Conservation (phyloP, 2,329 filamentous ascomycete genomes). For the Colletotrichum filicis region DNA sequence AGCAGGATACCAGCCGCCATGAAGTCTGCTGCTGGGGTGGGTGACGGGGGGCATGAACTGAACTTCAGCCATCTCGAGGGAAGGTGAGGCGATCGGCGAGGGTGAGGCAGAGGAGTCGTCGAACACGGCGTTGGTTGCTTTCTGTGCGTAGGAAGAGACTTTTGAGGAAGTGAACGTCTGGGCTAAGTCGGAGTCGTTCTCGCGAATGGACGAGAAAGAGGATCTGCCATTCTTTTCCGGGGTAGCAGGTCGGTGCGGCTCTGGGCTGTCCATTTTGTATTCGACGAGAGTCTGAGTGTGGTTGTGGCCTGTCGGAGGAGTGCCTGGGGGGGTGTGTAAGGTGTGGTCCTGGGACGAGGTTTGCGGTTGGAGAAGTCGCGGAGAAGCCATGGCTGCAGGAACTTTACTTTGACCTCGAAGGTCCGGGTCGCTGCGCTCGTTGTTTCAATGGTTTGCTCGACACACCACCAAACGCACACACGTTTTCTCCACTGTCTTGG, state of each 20-base stretch:
- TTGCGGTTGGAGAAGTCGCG: constrained; percentile 29
- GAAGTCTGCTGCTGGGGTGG: constrained; percentile 65
- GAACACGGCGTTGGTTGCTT: constrained; percentile 59
- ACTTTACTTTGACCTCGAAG: constrained; percentile 32
- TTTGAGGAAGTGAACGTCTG: constrained; percentile 74
- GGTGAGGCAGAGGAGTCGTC: constrained; percentile 61
- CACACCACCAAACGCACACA: constrained; percentile 28
- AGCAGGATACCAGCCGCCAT: constrained; percentile 68
- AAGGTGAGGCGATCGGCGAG: constrained; percentile 39
- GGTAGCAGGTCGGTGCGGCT: constrained; percentile 40
- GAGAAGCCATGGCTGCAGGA: constrained; percentile 33
- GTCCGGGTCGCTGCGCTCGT: constrained; percentile 29
- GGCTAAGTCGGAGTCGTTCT: constrained; percentile 67
- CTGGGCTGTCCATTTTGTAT: constrained; percentile 44
- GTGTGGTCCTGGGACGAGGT: constrained; percentile 47
- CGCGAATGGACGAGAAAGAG: constrained; percentile 72
- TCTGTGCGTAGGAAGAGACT: constrained; percentile 66
- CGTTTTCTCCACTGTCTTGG: neutral
- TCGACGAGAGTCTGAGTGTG: constrained; percentile 13
- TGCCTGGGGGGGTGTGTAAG: constrained; percentile 46
- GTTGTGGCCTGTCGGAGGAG: constrained; percentile 39
- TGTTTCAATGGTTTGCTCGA: constrained; percentile 34
- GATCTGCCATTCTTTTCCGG: constrained; percentile 56
- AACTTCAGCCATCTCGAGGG: constrained; percentile 49
- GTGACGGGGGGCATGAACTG: constrained; percentile 64